Percentiles rank a stretch among this genome's conserved stretches.
phyloP scores from a whole-genome alignment of 306 rosid species.

The Abrus precatorius region DNA sequence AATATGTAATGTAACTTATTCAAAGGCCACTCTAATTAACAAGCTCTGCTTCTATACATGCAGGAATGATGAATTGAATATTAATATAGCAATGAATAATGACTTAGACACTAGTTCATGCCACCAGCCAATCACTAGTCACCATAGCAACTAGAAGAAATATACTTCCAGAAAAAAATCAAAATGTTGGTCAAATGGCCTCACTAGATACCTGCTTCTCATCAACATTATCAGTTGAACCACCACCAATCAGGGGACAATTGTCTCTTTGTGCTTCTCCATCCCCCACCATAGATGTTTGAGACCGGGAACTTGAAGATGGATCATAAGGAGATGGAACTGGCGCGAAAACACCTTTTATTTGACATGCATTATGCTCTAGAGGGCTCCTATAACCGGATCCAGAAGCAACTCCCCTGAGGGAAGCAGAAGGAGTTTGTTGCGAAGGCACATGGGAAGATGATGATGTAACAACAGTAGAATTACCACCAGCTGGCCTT shows the following conservation, averaged over 20 bases:
- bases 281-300: conserved; percentile 74
- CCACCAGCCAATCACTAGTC: conserved; percentile 21
- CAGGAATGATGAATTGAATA: conserved; percentile 9
- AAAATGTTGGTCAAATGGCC: conserved; percentile 23
- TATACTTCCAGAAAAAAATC: conserved; percentile 29
- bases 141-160: conserved; percentile 32
- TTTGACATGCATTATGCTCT: conserved; percentile 66
- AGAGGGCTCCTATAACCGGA: conserved; percentile 67
- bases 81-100: conserved; percentile 15
- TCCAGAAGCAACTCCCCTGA: conserved; percentile 67
- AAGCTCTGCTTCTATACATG: conserved; percentile 29
- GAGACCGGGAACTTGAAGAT: conserved; percentile 76
- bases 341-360: conserved; percentile 76
- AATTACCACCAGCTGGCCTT: conserved; percentile 67
- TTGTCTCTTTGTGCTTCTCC: conserved; percentile 68
- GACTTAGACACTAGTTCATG: conserved; percentile 34
- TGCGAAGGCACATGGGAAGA: conserved; percentile 71
- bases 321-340: conserved; percentile 79
- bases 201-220: conserved; percentile 78
- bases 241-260: conserved; percentile 63
- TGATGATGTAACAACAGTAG: conserved; percentile 69
- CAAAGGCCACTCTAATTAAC: conserved; percentile 6
- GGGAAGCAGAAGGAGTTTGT: conserved; percentile 71
- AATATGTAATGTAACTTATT: not conserved
- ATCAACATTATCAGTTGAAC: conserved; percentile 69